phyloP scores from a whole-genome alignment of 2,329 filamentous ascomycete genomes.

The Colletotrichum liriopes region DNA sequence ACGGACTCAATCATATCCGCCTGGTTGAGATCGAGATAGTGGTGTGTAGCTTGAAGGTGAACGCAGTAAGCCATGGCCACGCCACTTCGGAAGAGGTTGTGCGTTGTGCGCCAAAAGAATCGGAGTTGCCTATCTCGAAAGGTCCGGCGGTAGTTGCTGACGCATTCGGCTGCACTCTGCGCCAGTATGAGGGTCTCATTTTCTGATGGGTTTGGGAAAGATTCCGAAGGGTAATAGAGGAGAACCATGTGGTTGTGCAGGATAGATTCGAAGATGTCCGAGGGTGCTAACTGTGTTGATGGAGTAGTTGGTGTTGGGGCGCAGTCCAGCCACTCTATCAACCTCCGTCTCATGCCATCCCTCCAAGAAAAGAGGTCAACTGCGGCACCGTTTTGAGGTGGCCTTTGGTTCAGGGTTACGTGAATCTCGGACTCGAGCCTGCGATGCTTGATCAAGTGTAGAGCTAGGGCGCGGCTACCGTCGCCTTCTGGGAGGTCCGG shows the following conservation, averaged over 20 bases:
- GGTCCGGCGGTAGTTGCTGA: conserved; percentile 43
- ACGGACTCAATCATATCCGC: conserved; percentile 33
- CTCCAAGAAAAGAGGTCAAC: conserved; percentile 44
- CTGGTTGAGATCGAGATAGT: conserved; percentile 2
- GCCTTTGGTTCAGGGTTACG: conserved; percentile 43
- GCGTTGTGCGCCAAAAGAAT: conserved; percentile 49
- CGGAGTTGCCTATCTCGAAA: conserved; percentile 47
- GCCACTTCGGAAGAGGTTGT: conserved; percentile 47
- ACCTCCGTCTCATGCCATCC: conserved; percentile 40
- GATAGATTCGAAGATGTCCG: conserved; percentile 45
- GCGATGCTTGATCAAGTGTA: conserved; percentile 46
- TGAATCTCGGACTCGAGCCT: conserved; percentile 48
- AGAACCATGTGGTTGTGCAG: conserved; percentile 43
- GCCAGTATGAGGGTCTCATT: conserved; percentile 43
- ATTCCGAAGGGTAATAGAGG: conserved; percentile 45
- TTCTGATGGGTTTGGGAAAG: conserved; percentile 38
- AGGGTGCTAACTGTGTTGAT: conserved; percentile 45
- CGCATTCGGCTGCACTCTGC: conserved; percentile 40
- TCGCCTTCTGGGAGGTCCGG: conserved; percentile 11
- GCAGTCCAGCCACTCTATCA: conserved; percentile 43
- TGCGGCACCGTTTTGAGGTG: conserved; percentile 28
- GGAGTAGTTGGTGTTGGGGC: conserved; percentile 38
- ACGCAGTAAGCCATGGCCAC: conserved; percentile 46
- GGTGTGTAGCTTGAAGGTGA: neutral
- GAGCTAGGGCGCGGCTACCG: conserved; percentile 22